Base-by-base conservation (phyloP, 1,284 basidiomycete genomes). In the Melanopsichium pennsylvanicum region DNA sequence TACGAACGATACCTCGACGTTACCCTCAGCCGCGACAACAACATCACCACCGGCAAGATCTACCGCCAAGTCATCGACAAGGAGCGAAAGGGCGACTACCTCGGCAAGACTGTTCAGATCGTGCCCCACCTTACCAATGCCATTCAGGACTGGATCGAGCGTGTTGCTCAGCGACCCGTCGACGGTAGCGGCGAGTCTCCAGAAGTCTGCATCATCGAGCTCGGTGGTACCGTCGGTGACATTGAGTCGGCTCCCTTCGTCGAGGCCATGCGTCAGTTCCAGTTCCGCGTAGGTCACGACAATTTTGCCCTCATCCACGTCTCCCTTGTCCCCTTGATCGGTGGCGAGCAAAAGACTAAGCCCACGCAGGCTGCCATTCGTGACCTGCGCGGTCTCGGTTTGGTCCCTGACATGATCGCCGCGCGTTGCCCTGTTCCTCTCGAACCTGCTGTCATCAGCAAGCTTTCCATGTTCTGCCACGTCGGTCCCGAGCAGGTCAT, bases 401-500 rank as follows among this genome's bases (percentile, higher is more conserved):
- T 99, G 9, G 86, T 94, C 13, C 93, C 95, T 43, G 95, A 99
- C 83, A 83, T 98, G 74, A 96, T 98, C 74, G 96, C 95, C 0
- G 97, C 95, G 80, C 89, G 95, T 60, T 87, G 86, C 71, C 84
- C 84, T 49, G 75, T 82, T 37, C 83, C 90, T 1, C 86, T 99
- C 15, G 88, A 91, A 50, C 86, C 87, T 4, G 86, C 90, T 0
- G 95, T 95, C 37, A 96, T 94, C 83, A 87, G 89, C 77, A 98
- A 98, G 82, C 94, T 98, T 39, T 93, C 92, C 66, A 97, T 98
- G 94, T 98, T 98, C 86, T 98, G 95, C 83, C 96, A 98, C 80
- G 95, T 98, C 67, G 85, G 88, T 1, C 86, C 90, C 5, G 90
- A 93, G 76, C 96, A 98, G 82, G 96, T 98, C 34, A 86, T 98